Conservation (phyloP, 192 early-diverging fungal genomes). For the Obelidium mucronatum region DNA sequence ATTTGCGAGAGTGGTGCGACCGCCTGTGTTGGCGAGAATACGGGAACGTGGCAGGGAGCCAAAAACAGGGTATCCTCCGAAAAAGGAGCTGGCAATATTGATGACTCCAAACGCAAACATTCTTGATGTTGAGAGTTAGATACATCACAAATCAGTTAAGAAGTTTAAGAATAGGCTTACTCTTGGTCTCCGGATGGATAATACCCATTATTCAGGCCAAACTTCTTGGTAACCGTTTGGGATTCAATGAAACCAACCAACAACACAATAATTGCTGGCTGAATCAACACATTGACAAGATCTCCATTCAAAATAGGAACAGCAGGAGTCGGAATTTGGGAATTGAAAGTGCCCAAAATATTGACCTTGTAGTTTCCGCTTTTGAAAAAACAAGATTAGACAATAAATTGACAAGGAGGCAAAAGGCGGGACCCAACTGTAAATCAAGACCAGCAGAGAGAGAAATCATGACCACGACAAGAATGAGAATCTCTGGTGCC, state of each 20-base stretch:
- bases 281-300: conserved; percentile 33
- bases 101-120: too few relatives aligned
- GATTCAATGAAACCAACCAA: conserved; percentile 53
- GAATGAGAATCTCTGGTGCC: conserved; percentile 42
- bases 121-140: too few relatives aligned
- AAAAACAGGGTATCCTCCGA: too few relatives aligned
- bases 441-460: conserved; percentile 35
- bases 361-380: conserved; percentile 40
- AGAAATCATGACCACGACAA: conserved; percentile 42
- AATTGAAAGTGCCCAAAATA: conserved; percentile 46
- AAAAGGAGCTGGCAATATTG: too few relatives aligned
- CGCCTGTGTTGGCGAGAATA: conserved; percentile 85
- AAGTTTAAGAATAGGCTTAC: too few relatives aligned
- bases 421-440: conserved; percentile 10
- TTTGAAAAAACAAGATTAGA: conserved; percentile 16
- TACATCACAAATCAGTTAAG: too few relatives aligned
- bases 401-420: conserved; percentile 17
- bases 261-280: conserved; percentile 44
- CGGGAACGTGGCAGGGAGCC: conserved; percentile 92
- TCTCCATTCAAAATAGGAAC: conserved; percentile 36
- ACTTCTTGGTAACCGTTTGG: conserved; percentile 45
- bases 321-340: conserved; percentile 28
- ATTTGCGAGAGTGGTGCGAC: conserved; percentile 79
- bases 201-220: conserved; percentile 45
- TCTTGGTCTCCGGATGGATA: conserved; percentile 43